Evolutionary conservation across 2,329 filamentous ascomycete species (phyloP), one percentile per base, ranked within the genome.

Genomic region (Dothideomycetes sp.): DNA sequence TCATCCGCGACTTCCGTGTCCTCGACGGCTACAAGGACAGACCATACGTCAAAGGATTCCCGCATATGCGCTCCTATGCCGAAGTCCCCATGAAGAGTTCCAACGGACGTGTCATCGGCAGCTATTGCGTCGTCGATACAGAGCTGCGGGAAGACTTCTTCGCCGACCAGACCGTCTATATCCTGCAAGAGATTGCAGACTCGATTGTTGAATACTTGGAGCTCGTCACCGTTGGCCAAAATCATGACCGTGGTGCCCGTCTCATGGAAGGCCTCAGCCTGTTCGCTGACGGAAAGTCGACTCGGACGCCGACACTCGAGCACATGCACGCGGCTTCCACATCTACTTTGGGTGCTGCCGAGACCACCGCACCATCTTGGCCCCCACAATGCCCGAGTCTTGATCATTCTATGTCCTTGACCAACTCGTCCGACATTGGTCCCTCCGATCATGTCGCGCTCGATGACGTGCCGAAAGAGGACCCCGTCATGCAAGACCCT

Each of bases 11-110:
- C 41, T 54, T 58, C 32, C 39, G 40, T 2, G 46, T 43, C 14
- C 52, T 58, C 22, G 48, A 49, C 4, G 42, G 48, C 24, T 60
- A 54, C 43, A 49, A 45, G 17, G 43, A 51, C 14, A 44, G 50
- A 9, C 45, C 52, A 2, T 59, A 59, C 34, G 56, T 60, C 12
- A 40, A 38, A 0, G 47, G 40, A 22, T 57, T 48, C 41, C 58
- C 58, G 3, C 48, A 49, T 31, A 53, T 59, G 37, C 47, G 48
- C 0, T 59, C 54, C 5, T 58, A 60, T 30, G 46, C 52, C 7
- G 58, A 59, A 37, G 56, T 60, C 7, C 57, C 57, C 3, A 45
- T 60, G 7, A 46, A 51, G 17, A 58, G 52, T 15, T 48, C 54
- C 3, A 46, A 50, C 2, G 56, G 55, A 10, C 54, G 52, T 30